Conservation (phyloP, 2,329 filamentous ascomycete species). For the Pseudogymnoascus verrucosus region DNA sequence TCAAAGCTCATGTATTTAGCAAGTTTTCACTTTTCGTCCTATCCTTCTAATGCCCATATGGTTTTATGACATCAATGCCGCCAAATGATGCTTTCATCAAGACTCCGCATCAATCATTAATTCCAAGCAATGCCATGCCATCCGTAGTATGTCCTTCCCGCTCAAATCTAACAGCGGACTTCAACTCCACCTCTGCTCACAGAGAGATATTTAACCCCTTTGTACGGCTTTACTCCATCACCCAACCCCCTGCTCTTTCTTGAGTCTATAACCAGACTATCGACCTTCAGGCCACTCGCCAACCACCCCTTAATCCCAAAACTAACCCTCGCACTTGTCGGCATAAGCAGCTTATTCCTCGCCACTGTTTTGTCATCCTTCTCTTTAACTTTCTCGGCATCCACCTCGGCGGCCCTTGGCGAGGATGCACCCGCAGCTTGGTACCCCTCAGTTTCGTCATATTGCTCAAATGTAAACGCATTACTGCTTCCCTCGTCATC, state of each 20-base stretch:
- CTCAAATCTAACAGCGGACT: conserved; percentile 41
- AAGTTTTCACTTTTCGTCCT: neutral
- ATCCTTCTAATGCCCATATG: neutral
- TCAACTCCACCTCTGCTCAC: conserved; percentile 58
- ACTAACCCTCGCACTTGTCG: conserved; percentile 66
- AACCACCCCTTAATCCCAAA: conserved; percentile 63
- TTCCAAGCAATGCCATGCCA: neutral
- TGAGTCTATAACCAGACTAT: conserved; percentile 60
- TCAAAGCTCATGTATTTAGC: neutral
- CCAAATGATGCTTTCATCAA: neutral
- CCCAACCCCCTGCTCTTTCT: conserved; percentile 79
- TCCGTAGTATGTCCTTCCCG: neutral
- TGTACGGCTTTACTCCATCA: conserved; percentile 87
- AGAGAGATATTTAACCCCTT: conserved; percentile 95
- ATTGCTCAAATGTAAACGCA: conserved; percentile 29
- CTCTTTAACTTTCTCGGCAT: conserved; percentile 30
- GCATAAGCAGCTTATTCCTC: conserved; percentile 71
- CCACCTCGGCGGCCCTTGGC: conserved; percentile 28
- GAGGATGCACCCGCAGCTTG: conserved; percentile 35
- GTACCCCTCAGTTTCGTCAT: conserved; percentile 44
- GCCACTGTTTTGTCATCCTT: conserved; percentile 51
- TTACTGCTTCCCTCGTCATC: conserved; percentile 37
- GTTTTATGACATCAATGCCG: neutral
- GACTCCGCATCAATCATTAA: conserved; percentile 6
- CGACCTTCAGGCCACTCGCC: conserved; percentile 58